These are phyloP conservation scores for Telopea speciosissima DNA, from an alignment of 177 flowering plant species.

Conservation along the genomic window DNA sequence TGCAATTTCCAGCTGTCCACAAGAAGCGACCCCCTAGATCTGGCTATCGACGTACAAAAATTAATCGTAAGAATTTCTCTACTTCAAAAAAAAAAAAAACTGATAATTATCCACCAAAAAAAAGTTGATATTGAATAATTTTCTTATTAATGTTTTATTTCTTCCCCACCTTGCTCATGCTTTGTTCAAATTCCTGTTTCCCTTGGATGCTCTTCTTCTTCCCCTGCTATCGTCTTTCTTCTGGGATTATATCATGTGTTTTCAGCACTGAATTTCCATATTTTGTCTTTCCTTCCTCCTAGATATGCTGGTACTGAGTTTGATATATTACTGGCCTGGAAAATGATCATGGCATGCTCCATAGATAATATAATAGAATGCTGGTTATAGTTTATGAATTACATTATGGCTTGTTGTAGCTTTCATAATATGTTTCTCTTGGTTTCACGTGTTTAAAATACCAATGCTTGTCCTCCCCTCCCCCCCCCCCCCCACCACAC, in stretches of 20 bases:
- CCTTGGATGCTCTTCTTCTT: background rate
- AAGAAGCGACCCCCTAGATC: slow-evolving; percentile 74
- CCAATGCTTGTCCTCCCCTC: too few relatives aligned
- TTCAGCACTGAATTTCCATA: too few relatives aligned
- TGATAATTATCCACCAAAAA: background rate
- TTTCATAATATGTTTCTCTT: too few relatives aligned
- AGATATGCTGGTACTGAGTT: background rate
- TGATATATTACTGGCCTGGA: background rate
- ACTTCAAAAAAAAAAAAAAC: background rate
- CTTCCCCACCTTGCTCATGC: background rate
- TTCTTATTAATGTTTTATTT: background rate
- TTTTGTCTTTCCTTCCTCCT: background rate
- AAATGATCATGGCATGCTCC: background rate
- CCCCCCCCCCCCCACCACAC: too few relatives aligned
- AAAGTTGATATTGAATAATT: background rate
- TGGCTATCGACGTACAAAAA: slow-evolving; percentile 72
- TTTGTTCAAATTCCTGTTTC: background rate
- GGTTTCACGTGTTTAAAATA: too few relatives aligned
- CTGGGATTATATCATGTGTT: too few relatives aligned
- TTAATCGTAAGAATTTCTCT: slow-evolving; percentile 62
- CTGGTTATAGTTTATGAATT: background rate
- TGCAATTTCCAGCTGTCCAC: slow-evolving; percentile 72
- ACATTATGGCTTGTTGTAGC: too few relatives aligned
- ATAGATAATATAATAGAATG: background rate
- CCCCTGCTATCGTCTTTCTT: too few relatives aligned